Percentiles rank a stretch among this genome's conserved stretches.
Evolutionary conservation across 371 early-diverging fungal species (phyloP).

Genomic region (Conidiobolus incongruus): DNA sequence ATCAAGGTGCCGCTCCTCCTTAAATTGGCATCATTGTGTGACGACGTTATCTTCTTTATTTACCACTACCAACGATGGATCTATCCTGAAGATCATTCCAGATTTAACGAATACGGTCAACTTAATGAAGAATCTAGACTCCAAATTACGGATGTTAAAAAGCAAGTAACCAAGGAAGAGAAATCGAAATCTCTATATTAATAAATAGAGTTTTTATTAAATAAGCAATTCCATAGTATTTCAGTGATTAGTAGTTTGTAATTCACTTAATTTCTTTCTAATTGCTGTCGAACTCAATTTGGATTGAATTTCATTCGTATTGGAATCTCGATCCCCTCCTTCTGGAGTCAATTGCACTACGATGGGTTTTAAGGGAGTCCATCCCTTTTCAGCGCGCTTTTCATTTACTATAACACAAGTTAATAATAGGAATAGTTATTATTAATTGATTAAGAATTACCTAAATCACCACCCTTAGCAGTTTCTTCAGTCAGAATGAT

Average conservation of each 20-base stretch:
- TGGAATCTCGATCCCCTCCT: not conserved
- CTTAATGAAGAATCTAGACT: conserved; percentile 45
- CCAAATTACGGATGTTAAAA: too few relatives aligned
- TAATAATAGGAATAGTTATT: not conserved
- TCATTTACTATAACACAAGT: not conserved
- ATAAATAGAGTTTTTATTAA: too few relatives aligned
- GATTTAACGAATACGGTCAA: conserved; percentile 85
- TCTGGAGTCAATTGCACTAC: not conserved
- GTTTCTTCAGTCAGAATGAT: conserved; percentile 84
- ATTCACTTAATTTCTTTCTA: not conserved
- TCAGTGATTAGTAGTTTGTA: too few relatives aligned
- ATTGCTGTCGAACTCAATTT: not conserved
- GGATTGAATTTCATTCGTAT: not conserved
- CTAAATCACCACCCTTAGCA: conserved; percentile 31
- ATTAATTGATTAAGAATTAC: not conserved
- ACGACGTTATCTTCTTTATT: conserved; percentile 74
- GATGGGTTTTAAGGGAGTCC: not conserved
- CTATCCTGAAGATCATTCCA: conserved; percentile 64
- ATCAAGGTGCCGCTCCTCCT: conserved; percentile 92
- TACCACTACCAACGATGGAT: conserved; percentile 72
- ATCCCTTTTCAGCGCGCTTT: conserved; percentile 1
- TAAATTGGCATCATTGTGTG: conserved; percentile 73
- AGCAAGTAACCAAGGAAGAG: too few relatives aligned
- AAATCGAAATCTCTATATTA: too few relatives aligned
- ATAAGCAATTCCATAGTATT: too few relatives aligned